Evolutionary conservation across 2,329 filamentous ascomycete genomes (phyloP), one percentile per base, ranked within the genome.

Genomic region (Aspergillus nomiae): DNA sequence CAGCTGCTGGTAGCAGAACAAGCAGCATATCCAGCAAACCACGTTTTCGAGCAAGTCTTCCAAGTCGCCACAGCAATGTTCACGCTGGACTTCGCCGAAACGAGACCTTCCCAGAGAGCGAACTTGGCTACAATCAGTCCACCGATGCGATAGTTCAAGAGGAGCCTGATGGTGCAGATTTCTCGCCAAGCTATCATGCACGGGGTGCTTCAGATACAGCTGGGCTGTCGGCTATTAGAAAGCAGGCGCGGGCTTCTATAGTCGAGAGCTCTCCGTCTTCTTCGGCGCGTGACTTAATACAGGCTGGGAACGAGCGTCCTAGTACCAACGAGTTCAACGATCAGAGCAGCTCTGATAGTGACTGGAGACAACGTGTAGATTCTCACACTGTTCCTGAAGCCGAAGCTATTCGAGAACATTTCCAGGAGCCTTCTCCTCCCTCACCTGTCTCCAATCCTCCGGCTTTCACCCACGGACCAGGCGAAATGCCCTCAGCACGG

Each of bases 371-470:
- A n/a, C 59, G 62, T n/a, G 36, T 65, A 21, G 54, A 61, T 30
- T 57, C 67, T 26, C 69, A 70, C 10, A 9, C 12, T 14, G 21
- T 38, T 12, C 32, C n/a, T 26, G 51, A 55, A 21, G 64, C 69
- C 19, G 75, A 76, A 56, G 70, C 74, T 14, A 68, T 79, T 45
- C 68, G 65, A 45, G 72, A 77, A n/a, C 76, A 76, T 30, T 68
- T 79, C 58, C 70, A 73, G 36, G 71, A 82, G 62, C 83, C 87
- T 74, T 83, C 85, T 38, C 87, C 90, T 7, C 92, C 91, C 1
- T 90, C 91, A 68, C 92, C 92, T 9, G 92, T 97, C 24, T 87
- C 86, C 6, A 82, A 84, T 7, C 94, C 94, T 1, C 94, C 94
- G 3, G 88, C 87, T 12, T 94, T 97, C 75, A 86, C 88, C 55